phyloP scores from a whole-genome alignment of 176 grass and related monocot genomes.

The Alloteropsis semialata region DNA sequence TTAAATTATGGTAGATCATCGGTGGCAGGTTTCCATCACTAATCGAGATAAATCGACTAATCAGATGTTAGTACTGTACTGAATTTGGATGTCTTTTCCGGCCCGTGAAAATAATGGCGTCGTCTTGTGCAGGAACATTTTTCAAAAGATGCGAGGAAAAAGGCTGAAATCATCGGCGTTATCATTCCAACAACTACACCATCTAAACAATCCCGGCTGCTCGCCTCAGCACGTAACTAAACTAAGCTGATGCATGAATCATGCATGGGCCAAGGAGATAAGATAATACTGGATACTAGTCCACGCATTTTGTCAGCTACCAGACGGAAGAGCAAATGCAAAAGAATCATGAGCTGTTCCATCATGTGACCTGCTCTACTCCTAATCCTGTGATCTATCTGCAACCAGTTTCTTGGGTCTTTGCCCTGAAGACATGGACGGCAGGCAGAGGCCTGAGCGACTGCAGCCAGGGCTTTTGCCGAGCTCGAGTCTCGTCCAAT shows the following conservation, averaged over 20 bases:
- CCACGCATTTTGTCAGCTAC: not conserved
- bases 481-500: slow-evolving; percentile 28
- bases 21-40: slow-evolving; percentile 15
- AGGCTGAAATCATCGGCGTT: slow-evolving; percentile 15
- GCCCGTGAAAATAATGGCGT: not conserved
- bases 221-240: slow-evolving; percentile 14
- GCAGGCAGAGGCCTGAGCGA: not conserved
- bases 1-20: not conserved
- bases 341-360: not conserved
- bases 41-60: not conserved
- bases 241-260: slow-evolving; percentile 19
- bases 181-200: slow-evolving; percentile 44
- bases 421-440: not conserved
- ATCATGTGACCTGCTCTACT: not conserved
- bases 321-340: not conserved
- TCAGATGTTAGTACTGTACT: not conserved
- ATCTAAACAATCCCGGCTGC: slow-evolving; percentile 14
- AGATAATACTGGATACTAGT: not conserved
- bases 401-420: not conserved
- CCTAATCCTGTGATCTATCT: not conserved
- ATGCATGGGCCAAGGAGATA: not conserved
- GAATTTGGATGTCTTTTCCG: not conserved
- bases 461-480: not conserved
- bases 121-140: slow-evolving; percentile 8
- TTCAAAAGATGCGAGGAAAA: not conserved